Conservation (phyloP, 2,329 filamentous ascomycete species). For the Alternaria atra region DNA sequence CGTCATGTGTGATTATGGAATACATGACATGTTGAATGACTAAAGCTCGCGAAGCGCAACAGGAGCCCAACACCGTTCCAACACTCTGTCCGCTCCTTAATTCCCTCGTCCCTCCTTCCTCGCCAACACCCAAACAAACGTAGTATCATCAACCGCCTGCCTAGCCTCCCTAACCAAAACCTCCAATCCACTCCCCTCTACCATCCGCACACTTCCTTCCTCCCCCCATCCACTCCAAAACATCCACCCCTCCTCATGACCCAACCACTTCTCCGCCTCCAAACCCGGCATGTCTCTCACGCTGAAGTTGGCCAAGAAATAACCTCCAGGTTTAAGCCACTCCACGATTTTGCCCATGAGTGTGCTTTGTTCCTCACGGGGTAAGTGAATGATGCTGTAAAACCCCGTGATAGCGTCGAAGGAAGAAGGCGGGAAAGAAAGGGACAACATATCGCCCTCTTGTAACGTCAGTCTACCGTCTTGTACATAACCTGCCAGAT, state of each 20-base stretch:
- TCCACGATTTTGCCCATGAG: constrained; percentile 56
- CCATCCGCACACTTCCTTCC: constrained; percentile 43
- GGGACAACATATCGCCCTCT: constrained; percentile 55
- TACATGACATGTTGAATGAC: no score
- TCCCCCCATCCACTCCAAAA: constrained; percentile 55
- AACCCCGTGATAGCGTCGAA: constrained; percentile 63
- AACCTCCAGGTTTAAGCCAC: constrained; percentile 64
- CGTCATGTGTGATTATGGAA: not conserved
- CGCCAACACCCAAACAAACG: constrained; percentile 45
- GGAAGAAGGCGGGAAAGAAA: constrained; percentile 45
- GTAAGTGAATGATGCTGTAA: constrained; percentile 66
- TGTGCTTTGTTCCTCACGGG: constrained; percentile 59
- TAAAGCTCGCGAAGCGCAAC: no score
- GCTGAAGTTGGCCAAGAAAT: constrained; percentile 54
- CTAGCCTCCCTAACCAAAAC: constrained; percentile 34
- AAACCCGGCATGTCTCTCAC: constrained; percentile 25
- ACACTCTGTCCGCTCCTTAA: not conserved
- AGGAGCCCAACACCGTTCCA: not conserved
- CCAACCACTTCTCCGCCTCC: constrained; percentile 46
- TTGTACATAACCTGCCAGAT: constrained; percentile 22
- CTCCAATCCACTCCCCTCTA: constrained; percentile 40
- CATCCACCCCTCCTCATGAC: constrained; percentile 45
- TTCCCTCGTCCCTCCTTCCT: constrained; percentile 16
- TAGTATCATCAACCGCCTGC: constrained; percentile 29
- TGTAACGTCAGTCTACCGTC: constrained; percentile 30